These are phyloP conservation scores for Venturia oleaginea DNA, from an alignment of 2,329 filamentous ascomycete genomes.

Conservation along the genomic window DNA sequence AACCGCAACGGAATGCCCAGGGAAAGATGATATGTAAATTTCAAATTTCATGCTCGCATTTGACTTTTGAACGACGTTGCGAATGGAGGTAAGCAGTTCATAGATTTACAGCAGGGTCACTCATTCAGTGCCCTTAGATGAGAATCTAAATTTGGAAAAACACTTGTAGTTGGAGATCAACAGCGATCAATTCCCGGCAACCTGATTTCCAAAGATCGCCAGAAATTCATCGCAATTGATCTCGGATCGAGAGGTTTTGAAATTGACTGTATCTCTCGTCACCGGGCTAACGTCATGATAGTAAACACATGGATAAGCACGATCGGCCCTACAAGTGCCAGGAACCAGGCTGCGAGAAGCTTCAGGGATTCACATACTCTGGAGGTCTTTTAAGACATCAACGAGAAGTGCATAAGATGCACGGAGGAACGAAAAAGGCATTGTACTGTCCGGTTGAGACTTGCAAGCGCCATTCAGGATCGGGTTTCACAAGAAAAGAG, in stretches of 20 bases:
- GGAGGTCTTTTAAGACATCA: conserved; percentile 84
- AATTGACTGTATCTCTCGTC: conserved; percentile 6
- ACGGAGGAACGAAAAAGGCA: conserved; percentile 78
- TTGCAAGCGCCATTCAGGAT: conserved; percentile 82
- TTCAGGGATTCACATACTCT: conserved; percentile 90
- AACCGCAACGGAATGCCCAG: conserved; percentile 54
- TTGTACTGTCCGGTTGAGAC: conserved; percentile 77
- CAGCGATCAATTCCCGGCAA: neutral
- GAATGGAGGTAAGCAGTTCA: conserved; percentile 97
- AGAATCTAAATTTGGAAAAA: no score
- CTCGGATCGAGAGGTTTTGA: neutral
- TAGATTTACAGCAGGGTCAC: no score
- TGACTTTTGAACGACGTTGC: conserved; percentile 72
- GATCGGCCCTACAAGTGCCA: conserved; percentile 85
- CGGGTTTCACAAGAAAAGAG: conserved; percentile 86
- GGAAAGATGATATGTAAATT: conserved; percentile 69
- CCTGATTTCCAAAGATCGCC: neutral
- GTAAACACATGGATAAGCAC: conserved; percentile 98
- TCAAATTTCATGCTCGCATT: conserved; percentile 57
- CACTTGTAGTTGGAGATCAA: no score
- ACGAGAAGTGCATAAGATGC: conserved; percentile 85
- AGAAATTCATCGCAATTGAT: conserved; percentile 16
- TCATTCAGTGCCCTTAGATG: no score
- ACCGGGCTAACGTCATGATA: conserved; percentile 27
- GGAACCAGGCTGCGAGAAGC: conserved; percentile 76